Conservation (phyloP, 805 yeast genomes). For the Nakazawaea ernobii region DNA sequence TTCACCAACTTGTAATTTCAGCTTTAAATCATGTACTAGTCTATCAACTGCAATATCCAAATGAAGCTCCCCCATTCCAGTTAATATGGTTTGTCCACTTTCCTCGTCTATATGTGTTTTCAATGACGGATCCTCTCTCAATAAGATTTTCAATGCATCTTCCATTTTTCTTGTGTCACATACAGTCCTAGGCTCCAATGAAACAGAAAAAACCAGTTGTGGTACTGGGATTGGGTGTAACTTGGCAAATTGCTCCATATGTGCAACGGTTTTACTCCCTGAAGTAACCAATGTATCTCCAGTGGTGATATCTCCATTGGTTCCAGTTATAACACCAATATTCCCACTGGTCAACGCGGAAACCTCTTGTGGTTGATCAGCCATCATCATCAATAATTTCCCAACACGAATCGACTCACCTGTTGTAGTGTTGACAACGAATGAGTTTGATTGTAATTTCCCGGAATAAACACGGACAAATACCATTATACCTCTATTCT, state of each 20-base stretch:
- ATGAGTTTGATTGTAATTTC: constrained; percentile 52
- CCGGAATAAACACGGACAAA: constrained; percentile 91
- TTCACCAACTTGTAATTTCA: constrained; percentile 72
- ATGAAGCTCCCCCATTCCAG: constrained; percentile 98
- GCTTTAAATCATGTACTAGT: constrained; percentile 73
- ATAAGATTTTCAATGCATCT: constrained; percentile 54
- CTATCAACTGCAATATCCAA: constrained; percentile 83
- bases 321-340: constrained; percentile 84
- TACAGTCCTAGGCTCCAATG: constrained; percentile 75
- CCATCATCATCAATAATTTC: constrained; percentile 78
- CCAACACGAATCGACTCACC: constrained; percentile 62
- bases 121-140: constrained; percentile 91
- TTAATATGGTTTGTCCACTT: constrained; percentile 77
- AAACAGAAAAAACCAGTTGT: constrained; percentile 86
- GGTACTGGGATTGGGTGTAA: constrained; percentile 80
- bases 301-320: constrained; percentile 64
- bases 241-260: constrained; percentile 37
- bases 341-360: constrained; percentile 63
- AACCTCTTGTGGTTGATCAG: constrained; percentile 76
- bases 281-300: constrained; percentile 86
- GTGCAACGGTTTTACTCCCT: constrained; percentile 29
- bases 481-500: constrained; percentile 74
- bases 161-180: constrained; percentile 77
- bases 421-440: constrained; percentile 62
- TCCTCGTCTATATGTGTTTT: constrained; percentile 72